Evolutionary conservation across 1,284 basidiomycete species (phyloP).

Genomic region (Marasmius oreades): DNA sequence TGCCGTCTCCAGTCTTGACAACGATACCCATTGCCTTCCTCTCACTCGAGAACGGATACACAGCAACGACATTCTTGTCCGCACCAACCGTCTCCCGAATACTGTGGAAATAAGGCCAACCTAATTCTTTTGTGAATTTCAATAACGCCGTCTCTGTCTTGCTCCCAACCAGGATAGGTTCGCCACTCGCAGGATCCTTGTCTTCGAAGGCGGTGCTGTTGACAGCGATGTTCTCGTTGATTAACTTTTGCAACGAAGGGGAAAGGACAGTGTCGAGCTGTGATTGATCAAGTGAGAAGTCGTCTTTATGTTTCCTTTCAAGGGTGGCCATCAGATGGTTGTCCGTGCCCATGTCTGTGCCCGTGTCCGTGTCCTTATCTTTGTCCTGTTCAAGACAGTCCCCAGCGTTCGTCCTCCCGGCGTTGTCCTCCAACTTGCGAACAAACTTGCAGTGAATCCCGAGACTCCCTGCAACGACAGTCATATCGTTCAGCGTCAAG

Average conservation of each 20-base stretch:
- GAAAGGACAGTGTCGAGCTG: constrained; percentile 67
- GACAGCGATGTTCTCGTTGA: constrained; percentile 87
- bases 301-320: constrained; percentile 44
- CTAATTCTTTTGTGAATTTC: constrained; percentile 83
- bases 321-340: too few relatives aligned
- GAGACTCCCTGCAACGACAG: constrained; percentile 92
- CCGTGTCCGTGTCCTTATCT: constrained; percentile 21
- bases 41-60: constrained; percentile 94
- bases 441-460: constrained; percentile 96
- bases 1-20: constrained; percentile 54
- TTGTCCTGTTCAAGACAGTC: constrained; percentile 40
- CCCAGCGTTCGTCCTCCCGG: constrained; percentile 71
- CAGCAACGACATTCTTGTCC: constrained; percentile 69
- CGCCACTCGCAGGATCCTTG: constrained; percentile 60
- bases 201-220: constrained; percentile 98
- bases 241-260: constrained; percentile 59
- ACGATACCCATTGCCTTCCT: constrained; percentile 97
- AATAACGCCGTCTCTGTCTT: constrained; percentile 97
- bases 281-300: constrained; percentile 84
- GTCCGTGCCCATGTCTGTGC: constrained; percentile 8
- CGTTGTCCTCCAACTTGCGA: constrained; percentile 72
- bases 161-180: constrained; percentile 80
- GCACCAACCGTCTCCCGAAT: constrained; percentile 48
- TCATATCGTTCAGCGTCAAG: constrained; percentile 93
- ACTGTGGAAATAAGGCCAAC: constrained; percentile 77